These are phyloP conservation scores for Ceratobasidium sp. DNA, from an alignment of 1,284 basidiomycete species.

Conservation along the genomic window DNA sequence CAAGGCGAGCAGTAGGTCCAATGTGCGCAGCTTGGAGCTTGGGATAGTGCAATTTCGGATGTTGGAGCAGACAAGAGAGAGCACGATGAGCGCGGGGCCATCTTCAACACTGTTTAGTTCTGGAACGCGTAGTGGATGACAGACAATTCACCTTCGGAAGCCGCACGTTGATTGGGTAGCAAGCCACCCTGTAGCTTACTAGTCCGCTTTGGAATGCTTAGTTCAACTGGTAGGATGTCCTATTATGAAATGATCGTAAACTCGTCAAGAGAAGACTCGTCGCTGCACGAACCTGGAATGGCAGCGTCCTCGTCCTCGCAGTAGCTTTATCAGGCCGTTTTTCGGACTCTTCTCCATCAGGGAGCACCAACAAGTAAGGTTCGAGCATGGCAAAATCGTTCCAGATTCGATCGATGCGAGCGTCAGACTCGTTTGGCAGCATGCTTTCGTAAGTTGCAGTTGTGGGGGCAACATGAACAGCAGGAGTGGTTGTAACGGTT, in stretches of 20 bases:
- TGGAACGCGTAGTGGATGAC: background rate
- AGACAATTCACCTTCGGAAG: conserved; percentile 65
- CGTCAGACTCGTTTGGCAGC: conserved; percentile 81
- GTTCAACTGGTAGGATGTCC: conserved; percentile 80
- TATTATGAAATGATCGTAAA: conserved; percentile 52
- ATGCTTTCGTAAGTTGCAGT: conserved; percentile 54
- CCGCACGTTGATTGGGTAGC: conserved; percentile 63
- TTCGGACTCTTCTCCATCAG: conserved; percentile 61
- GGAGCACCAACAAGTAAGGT: conserved; percentile 69
- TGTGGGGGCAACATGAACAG: background rate
- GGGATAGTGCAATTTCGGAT: conserved; percentile 90
- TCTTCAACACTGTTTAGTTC: conserved; percentile 59
- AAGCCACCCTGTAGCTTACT: conserved; percentile 62
- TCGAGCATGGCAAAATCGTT: conserved; percentile 82
- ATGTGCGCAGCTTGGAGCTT: conserved; percentile 83
- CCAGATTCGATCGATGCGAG: conserved; percentile 80
- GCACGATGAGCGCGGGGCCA: conserved; percentile 80
- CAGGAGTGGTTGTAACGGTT: conserved; percentile 4
- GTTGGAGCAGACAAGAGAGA: conserved; percentile 89
- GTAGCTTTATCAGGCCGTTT: conserved; percentile 65
- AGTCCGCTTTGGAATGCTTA: conserved; percentile 72
- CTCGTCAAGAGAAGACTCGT: background rate
- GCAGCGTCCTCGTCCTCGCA: conserved; percentile 59
- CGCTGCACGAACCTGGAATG: conserved; percentile 66
- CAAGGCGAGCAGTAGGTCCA: conserved; percentile 90